These are phyloP conservation scores for Oryza rufipogon DNA, from an alignment of 176 grass and related monocot genomes.

Conservation along the genomic window DNA sequence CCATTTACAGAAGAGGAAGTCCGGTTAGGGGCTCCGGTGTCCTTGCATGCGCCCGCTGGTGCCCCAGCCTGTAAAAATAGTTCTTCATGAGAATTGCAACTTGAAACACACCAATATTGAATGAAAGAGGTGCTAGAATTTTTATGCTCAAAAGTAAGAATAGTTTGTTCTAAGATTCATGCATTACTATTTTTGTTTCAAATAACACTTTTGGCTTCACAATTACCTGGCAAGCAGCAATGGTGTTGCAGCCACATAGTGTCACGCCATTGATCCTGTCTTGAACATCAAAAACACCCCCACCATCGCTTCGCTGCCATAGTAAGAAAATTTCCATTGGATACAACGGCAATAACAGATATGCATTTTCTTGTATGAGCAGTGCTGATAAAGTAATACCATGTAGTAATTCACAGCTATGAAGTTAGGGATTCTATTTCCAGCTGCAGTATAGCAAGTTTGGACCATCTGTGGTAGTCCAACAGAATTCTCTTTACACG, in stretches of 20 bases:
- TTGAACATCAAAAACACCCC: constrained; percentile 87
- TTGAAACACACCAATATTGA: neutral
- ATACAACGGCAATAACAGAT: neutral
- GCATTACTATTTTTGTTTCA: neutral
- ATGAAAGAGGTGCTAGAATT: neutral
- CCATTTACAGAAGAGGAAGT: constrained; percentile 46
- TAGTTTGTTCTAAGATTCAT: neutral
- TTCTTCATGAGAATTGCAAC: constrained; percentile 15
- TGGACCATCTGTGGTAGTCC: constrained; percentile 85
- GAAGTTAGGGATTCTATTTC: constrained; percentile 90
- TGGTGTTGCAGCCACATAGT: constrained; percentile 75
- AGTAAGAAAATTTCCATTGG: constrained; percentile 27
- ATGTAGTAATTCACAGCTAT: constrained; percentile 97
- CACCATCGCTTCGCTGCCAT: constrained; percentile 78
- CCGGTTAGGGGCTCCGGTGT: constrained; percentile 44
- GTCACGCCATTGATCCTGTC: constrained; percentile 89
- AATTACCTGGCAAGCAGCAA: constrained; percentile 82
- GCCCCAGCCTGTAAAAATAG: constrained; percentile 57
- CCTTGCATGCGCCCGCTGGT: constrained; percentile 61
- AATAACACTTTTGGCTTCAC: neutral
- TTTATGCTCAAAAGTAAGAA: neutral
- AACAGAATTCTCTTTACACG: constrained; percentile 92
- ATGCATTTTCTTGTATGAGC: neutral
- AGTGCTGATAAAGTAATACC: constrained; percentile 48
- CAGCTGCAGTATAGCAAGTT: constrained; percentile 83